Percentiles rank a stretch among this genome's conserved stretches.
Evolutionary conservation across 106 monocot species (phyloP).

Genomic region (Phalaenopsis equestris): DNA sequence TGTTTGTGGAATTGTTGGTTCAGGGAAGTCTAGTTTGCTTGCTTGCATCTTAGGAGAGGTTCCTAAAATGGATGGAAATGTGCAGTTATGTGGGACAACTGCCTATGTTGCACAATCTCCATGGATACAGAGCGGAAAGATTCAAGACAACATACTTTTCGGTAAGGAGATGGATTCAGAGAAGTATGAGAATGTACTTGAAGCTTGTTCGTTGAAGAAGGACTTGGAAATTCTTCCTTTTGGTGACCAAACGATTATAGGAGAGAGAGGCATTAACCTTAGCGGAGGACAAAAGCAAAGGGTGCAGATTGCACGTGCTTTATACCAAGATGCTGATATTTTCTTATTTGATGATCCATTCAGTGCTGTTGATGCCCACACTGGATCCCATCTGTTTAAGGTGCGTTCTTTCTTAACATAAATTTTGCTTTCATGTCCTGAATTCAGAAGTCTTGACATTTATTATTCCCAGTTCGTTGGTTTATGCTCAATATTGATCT

Average conservation of each 20-base stretch:
- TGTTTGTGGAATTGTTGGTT: slow-evolving; percentile 84
- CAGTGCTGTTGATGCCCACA: slow-evolving; percentile 94
- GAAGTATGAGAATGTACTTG: slow-evolving; percentile 51
- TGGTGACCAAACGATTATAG: slow-evolving; percentile 75
- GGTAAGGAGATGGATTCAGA: slow-evolving; percentile 66
- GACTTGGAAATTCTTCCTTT: slow-evolving; percentile 79
- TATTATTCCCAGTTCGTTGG: too few species aligned
- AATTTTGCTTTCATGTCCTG: neutral
- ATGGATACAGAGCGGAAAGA: slow-evolving; percentile 95
- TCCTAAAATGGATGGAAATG: slow-evolving; percentile 50
- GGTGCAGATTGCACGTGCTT: slow-evolving; percentile 82
- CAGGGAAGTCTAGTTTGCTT: slow-evolving; percentile 79
- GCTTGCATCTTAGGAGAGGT: slow-evolving; percentile 82
- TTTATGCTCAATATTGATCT: neutral
- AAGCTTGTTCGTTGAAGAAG: slow-evolving; percentile 74
- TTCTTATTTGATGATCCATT: slow-evolving; percentile 89
- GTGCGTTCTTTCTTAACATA: slow-evolving; percentile 17
- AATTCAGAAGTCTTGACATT: too few species aligned
- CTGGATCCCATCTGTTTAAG: slow-evolving; percentile 84
- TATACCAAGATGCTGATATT: slow-evolving; percentile 84
- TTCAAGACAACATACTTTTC: slow-evolving; percentile 79
- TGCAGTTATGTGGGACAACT: neutral
- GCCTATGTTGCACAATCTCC: slow-evolving; percentile 50
- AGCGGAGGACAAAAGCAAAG: slow-evolving; percentile 98
- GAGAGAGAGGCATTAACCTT: slow-evolving; percentile 89